Evolutionary conservation across 2,329 filamentous ascomycete genomes (phyloP).

Genomic region (Claviceps maximensis): DNA sequence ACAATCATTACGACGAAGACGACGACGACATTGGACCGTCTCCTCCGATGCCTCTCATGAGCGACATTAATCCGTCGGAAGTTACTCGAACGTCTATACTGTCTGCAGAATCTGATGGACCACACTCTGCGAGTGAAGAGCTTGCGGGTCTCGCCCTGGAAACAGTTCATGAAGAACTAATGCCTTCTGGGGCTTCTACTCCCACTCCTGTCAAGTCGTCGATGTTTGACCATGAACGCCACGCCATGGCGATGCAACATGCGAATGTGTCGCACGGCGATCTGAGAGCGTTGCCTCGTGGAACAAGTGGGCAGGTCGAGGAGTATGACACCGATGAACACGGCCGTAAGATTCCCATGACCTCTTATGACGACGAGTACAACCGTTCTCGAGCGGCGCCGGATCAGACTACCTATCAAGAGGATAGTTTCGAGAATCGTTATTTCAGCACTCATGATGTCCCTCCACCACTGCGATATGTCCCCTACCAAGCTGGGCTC

Average conservation of each 20-base stretch:
- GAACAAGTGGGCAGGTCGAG: conserved; percentile 28
- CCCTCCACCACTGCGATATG: conserved; percentile 49
- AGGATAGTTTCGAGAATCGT: conserved; percentile 27
- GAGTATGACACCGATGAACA: conserved; percentile 35
- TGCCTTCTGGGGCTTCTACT: conserved; percentile 46
- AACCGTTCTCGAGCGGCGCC: conserved; percentile 18
- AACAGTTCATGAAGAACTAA: conserved; percentile 48
- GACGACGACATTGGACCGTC: conserved; percentile 28
- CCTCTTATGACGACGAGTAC: conserved; percentile 33
- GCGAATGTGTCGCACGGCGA: conserved; percentile 48
- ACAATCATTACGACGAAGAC: background rate
- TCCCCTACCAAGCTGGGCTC: conserved; percentile 54
- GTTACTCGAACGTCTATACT: conserved; percentile 78
- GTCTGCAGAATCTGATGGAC: conserved; percentile 64
- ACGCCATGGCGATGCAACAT: conserved; percentile 55
- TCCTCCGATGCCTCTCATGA: conserved; percentile 78
- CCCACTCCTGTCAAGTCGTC: conserved; percentile 48
- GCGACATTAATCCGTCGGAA: conserved; percentile 75
- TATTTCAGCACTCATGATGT: conserved; percentile 50
- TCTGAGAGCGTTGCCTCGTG: conserved; percentile 38
- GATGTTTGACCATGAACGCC: conserved; percentile 36
- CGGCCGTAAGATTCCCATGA: conserved; percentile 27
- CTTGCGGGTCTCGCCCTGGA: conserved; percentile 32
- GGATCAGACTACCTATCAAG: conserved; percentile 25
- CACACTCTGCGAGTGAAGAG: conserved; percentile 53